Percentiles rank a stretch among this genome's conserved stretches.
These are phyloP conservation scores for Vanrija pseudolonga DNA, from an alignment of 1,284 basidiomycete genomes.

Conservation along the genomic window DNA sequence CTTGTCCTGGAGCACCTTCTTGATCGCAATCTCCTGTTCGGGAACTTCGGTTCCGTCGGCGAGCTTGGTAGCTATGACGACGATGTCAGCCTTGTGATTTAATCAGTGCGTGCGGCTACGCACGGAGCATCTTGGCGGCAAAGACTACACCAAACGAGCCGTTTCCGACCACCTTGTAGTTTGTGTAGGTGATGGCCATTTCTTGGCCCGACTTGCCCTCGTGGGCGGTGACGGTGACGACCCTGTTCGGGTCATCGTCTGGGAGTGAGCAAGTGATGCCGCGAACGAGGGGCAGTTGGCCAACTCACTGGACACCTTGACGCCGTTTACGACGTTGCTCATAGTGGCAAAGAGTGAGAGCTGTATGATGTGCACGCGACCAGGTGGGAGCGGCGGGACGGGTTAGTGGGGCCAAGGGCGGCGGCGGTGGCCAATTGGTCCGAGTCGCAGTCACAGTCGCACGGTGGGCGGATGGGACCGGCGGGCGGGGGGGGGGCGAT, in stretches of 20 bases:
- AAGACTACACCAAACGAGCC: constrained; percentile 99
- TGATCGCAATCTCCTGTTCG: constrained; percentile 93
- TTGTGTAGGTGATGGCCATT: constrained; percentile 87
- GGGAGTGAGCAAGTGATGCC: constrained; percentile 6
- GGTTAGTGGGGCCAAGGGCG: no score
- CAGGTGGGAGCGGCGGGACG: no score
- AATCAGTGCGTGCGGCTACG: constrained; percentile 8
- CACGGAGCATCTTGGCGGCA: constrained; percentile 57
- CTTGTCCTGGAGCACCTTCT: constrained; percentile 99
- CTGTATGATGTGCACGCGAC: background rate
- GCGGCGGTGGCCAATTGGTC: no score
- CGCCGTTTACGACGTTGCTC: constrained; percentile 65
- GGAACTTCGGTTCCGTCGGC: constrained; percentile 54
- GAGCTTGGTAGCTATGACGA: constrained; percentile 29
- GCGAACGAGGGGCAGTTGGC: constrained; percentile 9
- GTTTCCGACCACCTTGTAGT: constrained; percentile 97
- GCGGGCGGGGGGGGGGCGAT: no score
- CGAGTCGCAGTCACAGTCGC: no score
- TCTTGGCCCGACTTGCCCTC: constrained; percentile 91
- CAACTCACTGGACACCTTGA: constrained; percentile 80
- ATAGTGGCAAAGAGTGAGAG: constrained; percentile 2
- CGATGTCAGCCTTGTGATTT: background rate
- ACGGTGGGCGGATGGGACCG: no score
- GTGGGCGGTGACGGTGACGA: constrained; percentile 90
- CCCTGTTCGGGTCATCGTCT: constrained; percentile 85